Percentiles rank a stretch among this genome's conserved stretches.
phyloP scores from a whole-genome alignment of 2,329 filamentous ascomycete species.

The Didymella glomerata region DNA sequence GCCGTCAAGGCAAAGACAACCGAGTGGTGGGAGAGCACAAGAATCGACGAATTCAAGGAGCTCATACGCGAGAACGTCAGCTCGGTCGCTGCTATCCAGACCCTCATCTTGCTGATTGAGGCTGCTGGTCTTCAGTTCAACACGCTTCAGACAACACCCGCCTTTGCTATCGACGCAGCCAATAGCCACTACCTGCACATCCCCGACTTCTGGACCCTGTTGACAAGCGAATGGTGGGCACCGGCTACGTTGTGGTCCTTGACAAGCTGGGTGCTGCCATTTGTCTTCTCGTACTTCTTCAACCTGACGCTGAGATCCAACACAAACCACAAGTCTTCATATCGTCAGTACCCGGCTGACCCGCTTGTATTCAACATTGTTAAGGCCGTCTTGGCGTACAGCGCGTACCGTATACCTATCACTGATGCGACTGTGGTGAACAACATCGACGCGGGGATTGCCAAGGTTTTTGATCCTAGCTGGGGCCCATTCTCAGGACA shows the following conservation, averaged over 20 bases:
- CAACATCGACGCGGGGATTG: conserved; percentile 56
- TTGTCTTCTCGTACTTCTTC: conserved; percentile 84
- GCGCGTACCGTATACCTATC: conserved; percentile 69
- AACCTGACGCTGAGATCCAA: conserved; percentile 74
- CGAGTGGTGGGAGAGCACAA: conserved; percentile 70
- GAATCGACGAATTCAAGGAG: conserved; percentile 71
- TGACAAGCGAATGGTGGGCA: conserved; percentile 83
- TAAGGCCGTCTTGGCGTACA: conserved; percentile 82
- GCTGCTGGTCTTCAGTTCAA: conserved; percentile 72
- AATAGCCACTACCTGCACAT: conserved; percentile 70
- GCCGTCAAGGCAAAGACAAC: conserved; percentile 71
- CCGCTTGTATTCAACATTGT: conserved; percentile 89
- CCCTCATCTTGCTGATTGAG: conserved; percentile 66
- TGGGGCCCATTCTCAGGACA: conserved; percentile 67
- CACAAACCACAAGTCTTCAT: conserved; percentile 54
- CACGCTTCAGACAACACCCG: conserved; percentile 74
- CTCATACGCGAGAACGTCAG: conserved; percentile 74
- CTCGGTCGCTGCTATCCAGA: conserved; percentile 64
- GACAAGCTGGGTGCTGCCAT: conserved; percentile 75
- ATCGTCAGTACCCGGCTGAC: conserved; percentile 72
- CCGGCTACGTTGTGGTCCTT: conserved; percentile 78
- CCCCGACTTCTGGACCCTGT: conserved; percentile 81
- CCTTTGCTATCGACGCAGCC: conserved; percentile 67
- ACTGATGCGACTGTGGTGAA: conserved; percentile 28
- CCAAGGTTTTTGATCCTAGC: conserved; percentile 55